Percentiles rank a stretch among this genome's conserved stretches.
phyloP scores from a whole-genome alignment of 2,329 filamentous ascomycete species.

The Colletotrichum musicola region DNA sequence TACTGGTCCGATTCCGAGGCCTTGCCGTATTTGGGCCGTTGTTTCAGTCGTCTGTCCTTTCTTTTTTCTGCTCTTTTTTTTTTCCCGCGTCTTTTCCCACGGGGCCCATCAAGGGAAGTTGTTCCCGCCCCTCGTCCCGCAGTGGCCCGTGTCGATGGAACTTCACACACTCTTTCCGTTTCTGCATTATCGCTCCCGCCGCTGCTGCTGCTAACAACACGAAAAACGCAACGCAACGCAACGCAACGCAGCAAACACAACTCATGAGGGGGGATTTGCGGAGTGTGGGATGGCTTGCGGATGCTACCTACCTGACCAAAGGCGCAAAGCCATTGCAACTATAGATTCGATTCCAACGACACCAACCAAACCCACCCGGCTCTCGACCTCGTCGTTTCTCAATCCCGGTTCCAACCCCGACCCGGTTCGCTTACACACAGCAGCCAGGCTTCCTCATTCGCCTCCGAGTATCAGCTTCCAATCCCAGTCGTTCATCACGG shows the following conservation, averaged over 20 bases:
- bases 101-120: constrained; percentile 7
- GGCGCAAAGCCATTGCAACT: constrained; percentile 7
- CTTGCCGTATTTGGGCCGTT: constrained; percentile 22
- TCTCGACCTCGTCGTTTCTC: constrained; percentile 10
- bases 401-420: constrained; percentile 14
- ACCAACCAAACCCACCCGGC: not conserved
- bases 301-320: constrained; percentile 12
- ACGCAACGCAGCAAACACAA: not conserved
- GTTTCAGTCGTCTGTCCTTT: constrained; percentile 31
- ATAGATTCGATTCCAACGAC: constrained; percentile 15
- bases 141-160: constrained; percentile 13
- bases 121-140: constrained; percentile 16
- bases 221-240: not conserved
- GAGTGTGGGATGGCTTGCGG: constrained; percentile 4
- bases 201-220: not conserved
- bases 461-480: constrained; percentile 3
- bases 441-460: not conserved
- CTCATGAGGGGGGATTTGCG: not conserved
- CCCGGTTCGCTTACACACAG: constrained; percentile 4
- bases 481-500: constrained; percentile 9
- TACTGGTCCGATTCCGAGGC: constrained; percentile 25
- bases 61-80: not conserved
- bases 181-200: not conserved
- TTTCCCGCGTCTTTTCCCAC: not conserved
- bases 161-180: not conserved